phyloP scores from a whole-genome alignment of 129 eudicot species.

The Scalesia atractyloides region DNA sequence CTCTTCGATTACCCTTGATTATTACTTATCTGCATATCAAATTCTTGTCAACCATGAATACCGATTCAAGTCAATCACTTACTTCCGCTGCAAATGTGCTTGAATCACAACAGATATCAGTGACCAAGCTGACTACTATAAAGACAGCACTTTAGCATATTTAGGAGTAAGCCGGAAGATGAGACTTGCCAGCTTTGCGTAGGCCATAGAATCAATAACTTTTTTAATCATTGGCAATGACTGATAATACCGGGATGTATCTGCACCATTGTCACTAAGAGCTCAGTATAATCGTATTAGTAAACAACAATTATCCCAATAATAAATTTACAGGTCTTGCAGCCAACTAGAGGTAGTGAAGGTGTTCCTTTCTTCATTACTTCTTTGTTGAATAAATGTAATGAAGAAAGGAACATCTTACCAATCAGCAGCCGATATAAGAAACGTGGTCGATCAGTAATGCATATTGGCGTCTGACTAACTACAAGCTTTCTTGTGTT shows the following conservation, averaged over 20 bases:
- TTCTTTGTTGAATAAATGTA: neutral
- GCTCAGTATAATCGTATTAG: conserved; percentile 20
- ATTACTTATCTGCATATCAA: no score
- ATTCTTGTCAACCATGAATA: no score
- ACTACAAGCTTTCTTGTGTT: conserved; percentile 62
- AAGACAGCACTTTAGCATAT: no score
- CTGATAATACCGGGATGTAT: conserved; percentile 91
- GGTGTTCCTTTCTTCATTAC: neutral
- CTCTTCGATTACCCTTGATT: no score
- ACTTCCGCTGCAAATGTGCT: no score
- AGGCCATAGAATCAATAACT: conserved; percentile 95
- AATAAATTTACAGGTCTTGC: conserved; percentile 7
- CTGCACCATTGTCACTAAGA: conserved; percentile 46
- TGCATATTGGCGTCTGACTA: conserved; percentile 67
- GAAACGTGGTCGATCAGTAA: conserved; percentile 83
- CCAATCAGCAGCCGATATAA: conserved; percentile 85
- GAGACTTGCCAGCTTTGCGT: conserved; percentile 82
- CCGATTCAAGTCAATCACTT: no score
- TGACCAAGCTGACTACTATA: no score
- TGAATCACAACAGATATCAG: no score
- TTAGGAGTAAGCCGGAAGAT: neutral
- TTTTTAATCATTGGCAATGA: conserved; percentile 77
- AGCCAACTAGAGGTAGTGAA: neutral
- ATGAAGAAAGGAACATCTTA: conserved; percentile 35
- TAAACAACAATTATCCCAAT: conserved; percentile 2